Evolutionary conservation across 768 basidiomycete genomes (phyloP), one percentile per base, ranked within the genome.

Genomic region (Dictyophora rubrovolvata): DNA sequence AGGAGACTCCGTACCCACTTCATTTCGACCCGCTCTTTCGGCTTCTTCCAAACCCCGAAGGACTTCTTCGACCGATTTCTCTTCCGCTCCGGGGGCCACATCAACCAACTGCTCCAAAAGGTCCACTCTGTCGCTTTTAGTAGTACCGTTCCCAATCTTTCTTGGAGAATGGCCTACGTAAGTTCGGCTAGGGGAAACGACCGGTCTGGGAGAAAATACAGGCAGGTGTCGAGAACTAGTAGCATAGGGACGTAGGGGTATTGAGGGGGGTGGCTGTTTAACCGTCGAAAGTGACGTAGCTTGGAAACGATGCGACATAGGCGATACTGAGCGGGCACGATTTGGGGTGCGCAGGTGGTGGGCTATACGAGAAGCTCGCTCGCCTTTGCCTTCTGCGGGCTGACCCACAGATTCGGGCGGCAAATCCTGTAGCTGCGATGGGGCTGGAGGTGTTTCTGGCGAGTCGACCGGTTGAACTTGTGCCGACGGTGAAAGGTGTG

Each of bases 61-160:
- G 0, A 79, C 82, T 58, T 78, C 78, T 34, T 81, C 84, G 11
- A 59, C 57, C 14, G 49, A 50, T 34, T 53, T 35, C 33, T 42
- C 50, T 46, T 59, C 57, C 3, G 5, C 57, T 16, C 50, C 57
- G 11, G 57, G 57, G 14, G n/a, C 49, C 22, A 42, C 28, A 59
- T 59, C 57, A 0, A 85, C 88, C 75, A 92, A 82, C 68, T 78
- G 76, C 71, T 91, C 89, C 55, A 91, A 74, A 61, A 77, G 74
- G 60, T 81, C 80, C 7, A 91, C 86, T n/a, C 81, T 70, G 60
- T 81, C 77, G 64, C 79, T 80, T 72, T 76, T 81, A 33, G 73
- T 48, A 37, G 59, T 59, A 22, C 55, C 63, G 8, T 57, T 21
- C n/a, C 54, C 54, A 46, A 61, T 48, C 33, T 57, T 61, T 23